These are phyloP conservation scores for Pseudocercospora eumusae DNA, from an alignment of 2,329 filamentous ascomycete genomes.

Conservation along the genomic window DNA sequence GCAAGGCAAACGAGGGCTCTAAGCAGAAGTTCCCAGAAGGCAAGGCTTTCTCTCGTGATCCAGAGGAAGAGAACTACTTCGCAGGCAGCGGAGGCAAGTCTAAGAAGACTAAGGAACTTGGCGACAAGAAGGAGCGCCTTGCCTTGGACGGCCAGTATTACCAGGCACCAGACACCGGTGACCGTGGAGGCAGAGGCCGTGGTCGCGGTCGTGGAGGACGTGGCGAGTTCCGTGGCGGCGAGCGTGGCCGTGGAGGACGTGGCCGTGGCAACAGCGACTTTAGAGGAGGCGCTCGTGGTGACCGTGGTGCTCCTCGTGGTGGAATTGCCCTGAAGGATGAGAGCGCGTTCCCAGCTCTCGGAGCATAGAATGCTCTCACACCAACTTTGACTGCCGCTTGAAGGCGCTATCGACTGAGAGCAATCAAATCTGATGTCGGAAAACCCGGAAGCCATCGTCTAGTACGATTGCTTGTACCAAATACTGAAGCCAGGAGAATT, in stretches of 20 bases:
- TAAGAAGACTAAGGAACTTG: conserved; percentile 78
- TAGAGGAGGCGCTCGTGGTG: conserved; percentile 37
- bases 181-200: conserved; percentile 58
- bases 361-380: conserved; percentile 22
- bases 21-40: conserved; percentile 94
- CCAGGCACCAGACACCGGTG: conserved; percentile 58
- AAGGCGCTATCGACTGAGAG: neutral
- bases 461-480: conserved; percentile 1
- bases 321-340: conserved; percentile 37
- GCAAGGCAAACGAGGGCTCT: conserved; percentile 89
- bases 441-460: neutral
- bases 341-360: conserved; percentile 41
- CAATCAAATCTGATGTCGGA: neutral
- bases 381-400: conserved; percentile 3
- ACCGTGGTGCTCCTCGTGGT: conserved; percentile 33
- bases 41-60: conserved; percentile 61
- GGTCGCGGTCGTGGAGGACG: conserved; percentile 45
- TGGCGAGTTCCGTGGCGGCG: conserved; percentile 48
- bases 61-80: conserved; percentile 72
- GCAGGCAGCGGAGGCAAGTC: conserved; percentile 72
- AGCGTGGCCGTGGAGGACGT: conserved; percentile 42
- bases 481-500: conserved; percentile 5
- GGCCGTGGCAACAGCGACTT: conserved; percentile 42
- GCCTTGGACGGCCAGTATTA: conserved; percentile 76
- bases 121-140: conserved; percentile 78